These are phyloP conservation scores for Bipolaris gigantea DNA, from an alignment of 2,329 filamentous ascomycete species.

Conservation along the genomic window DNA sequence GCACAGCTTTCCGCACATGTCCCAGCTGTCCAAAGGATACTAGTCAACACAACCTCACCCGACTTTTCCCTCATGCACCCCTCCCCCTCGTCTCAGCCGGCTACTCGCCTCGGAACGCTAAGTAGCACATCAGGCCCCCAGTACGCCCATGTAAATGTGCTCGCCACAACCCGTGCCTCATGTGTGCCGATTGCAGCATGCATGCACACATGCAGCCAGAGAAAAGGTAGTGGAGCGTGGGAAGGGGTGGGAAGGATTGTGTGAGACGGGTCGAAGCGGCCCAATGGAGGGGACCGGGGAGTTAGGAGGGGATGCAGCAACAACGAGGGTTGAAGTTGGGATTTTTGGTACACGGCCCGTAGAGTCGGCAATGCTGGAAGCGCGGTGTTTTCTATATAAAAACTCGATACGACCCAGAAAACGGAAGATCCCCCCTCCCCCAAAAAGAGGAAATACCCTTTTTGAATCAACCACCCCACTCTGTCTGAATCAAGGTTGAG, in stretches of 20 bases:
- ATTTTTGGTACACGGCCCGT: background rate
- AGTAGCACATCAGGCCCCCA: constrained; percentile 1
- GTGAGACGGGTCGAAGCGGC: background rate
- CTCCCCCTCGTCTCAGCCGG: background rate
- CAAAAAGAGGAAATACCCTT: too few relatives aligned
- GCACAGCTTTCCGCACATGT: background rate
- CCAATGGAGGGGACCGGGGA: too few relatives aligned
- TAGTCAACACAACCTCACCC: background rate
- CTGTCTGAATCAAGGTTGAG: too few relatives aligned
- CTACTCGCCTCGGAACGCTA: constrained; percentile 5
- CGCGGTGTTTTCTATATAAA: too few relatives aligned
- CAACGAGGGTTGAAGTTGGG: too few relatives aligned
- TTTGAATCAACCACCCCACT: too few relatives aligned
- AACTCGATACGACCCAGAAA: too few relatives aligned
- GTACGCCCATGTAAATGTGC: background rate
- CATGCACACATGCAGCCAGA: background rate
- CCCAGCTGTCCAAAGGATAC: too few relatives aligned
- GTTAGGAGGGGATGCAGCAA: too few relatives aligned
- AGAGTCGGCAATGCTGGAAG: too few relatives aligned
- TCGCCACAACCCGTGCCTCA: constrained; percentile 1
- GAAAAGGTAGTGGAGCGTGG: background rate
- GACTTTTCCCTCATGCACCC: background rate
- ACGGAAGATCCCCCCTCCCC: too few relatives aligned
- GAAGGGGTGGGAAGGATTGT: background rate
- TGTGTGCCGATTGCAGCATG: constrained; percentile 4